phyloP scores from a whole-genome alignment of 148 eudicot genomes.

The Polygonum maritimum region DNA sequence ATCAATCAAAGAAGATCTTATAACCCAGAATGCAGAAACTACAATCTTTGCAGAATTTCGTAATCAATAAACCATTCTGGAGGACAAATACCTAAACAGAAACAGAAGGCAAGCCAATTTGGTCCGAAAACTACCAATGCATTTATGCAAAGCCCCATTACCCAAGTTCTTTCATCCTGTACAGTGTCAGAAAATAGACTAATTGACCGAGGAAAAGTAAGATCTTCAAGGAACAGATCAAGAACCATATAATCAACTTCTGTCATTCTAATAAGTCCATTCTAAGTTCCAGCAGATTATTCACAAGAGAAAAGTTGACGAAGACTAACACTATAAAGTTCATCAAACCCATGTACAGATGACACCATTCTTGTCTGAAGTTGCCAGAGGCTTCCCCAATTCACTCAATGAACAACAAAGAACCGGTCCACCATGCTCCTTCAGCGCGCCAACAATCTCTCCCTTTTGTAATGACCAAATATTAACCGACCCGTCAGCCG shows the following conservation, averaged over 20 bases:
- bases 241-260: background rate
- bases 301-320: background rate
- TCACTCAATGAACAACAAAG: conserved; percentile 85
- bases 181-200: background rate
- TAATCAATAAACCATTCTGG: background rate
- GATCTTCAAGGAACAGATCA: background rate
- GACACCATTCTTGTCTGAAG: conserved; percentile 72
- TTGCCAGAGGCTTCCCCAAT: conserved; percentile 71
- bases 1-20: background rate
- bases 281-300: background rate
- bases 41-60: background rate
- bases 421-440: conserved; percentile 67
- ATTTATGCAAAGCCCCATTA: background rate
- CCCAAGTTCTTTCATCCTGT: background rate
- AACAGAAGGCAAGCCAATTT: background rate
- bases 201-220: background rate
- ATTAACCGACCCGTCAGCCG: conserved; percentile 82
- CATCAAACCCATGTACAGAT: conserved; percentile 76
- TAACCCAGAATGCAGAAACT: background rate
- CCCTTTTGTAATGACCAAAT: conserved; percentile 68
- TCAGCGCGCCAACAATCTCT: conserved; percentile 62
- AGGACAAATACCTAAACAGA: background rate
- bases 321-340: background rate
- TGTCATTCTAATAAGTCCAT: background rate
- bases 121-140: background rate